phyloP scores from a whole-genome alignment of 2,329 filamentous ascomycete species.

The Fusarium nurragi region DNA sequence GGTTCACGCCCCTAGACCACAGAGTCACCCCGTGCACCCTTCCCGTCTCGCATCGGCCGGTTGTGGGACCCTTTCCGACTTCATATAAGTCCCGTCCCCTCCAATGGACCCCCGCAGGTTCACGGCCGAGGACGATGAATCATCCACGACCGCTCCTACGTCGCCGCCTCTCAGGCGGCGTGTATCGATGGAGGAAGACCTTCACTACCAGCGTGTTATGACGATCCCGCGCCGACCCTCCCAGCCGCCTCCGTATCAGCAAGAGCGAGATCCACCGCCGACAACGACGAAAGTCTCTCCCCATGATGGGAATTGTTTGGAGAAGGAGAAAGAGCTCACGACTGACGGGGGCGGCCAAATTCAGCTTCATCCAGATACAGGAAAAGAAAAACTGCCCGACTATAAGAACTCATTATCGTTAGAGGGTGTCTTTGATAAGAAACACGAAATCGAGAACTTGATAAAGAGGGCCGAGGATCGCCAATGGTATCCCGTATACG shows the following conservation, averaged over 20 bases:
- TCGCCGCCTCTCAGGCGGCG: conserved; percentile 55
- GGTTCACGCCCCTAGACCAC: conserved; percentile 40
- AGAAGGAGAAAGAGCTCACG: conserved; percentile 32
- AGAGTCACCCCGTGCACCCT: conserved; percentile 33
- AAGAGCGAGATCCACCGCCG: conserved; percentile 36
- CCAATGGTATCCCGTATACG: conserved; percentile 71
- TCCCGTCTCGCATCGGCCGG: conserved; percentile 37
- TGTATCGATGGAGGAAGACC: conserved; percentile 65
- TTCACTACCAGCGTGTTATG: conserved; percentile 63
- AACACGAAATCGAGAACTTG: conserved; percentile 73
- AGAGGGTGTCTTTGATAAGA: conserved; percentile 67
- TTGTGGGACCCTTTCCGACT: conserved; percentile 33
- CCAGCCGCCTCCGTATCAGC: conserved; percentile 59
- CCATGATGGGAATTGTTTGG: conserved; percentile 27
- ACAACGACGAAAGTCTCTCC: conserved; percentile 26
- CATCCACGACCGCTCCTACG: conserved; percentile 44
- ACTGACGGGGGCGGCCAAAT: conserved; percentile 36
- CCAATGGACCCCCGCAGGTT: conserved; percentile 50
- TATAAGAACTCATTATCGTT: conserved; percentile 67
- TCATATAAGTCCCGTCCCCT: conserved; percentile 41
- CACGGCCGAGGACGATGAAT: conserved; percentile 48
- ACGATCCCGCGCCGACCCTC: conserved; percentile 56
- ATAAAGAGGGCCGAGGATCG: conserved; percentile 70
- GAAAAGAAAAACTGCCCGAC: conserved; percentile 60
- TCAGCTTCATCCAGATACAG: conserved; percentile 11